A percentile compares a stretch with the other conserved stretches of the same genome.
Evolutionary conservation across 2,329 filamentous ascomycete species (phyloP).

Genomic region (Pezicula carpinea): DNA sequence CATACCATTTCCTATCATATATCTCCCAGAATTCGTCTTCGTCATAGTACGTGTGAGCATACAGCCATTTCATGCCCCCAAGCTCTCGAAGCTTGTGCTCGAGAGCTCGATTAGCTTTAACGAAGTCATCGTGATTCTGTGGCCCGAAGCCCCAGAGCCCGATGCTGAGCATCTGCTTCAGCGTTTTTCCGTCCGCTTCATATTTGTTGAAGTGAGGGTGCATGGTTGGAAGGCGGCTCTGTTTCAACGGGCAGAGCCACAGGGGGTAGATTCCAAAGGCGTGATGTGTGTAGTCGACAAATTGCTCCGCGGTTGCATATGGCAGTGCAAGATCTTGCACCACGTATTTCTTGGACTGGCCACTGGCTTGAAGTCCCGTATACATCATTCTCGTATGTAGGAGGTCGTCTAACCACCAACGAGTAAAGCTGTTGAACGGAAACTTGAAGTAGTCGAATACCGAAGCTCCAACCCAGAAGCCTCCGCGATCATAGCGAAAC

Average conservation of each 20-base stretch:
- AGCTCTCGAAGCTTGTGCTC: constrained; percentile 64
- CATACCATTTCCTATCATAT: constrained; percentile 55
- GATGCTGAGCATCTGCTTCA: constrained; percentile 47
- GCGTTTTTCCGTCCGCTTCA: neutral
- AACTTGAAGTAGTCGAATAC: constrained; percentile 52
- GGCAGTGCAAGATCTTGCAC: constrained; percentile 58
- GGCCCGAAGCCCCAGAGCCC: constrained; percentile 74
- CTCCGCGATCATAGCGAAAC: constrained; percentile 57
- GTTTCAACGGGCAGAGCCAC: constrained; percentile 48
- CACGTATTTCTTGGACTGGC: constrained; percentile 46
- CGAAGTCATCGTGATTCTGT: constrained; percentile 45
- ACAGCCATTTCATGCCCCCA: constrained; percentile 77
- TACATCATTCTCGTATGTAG: constrained; percentile 56
- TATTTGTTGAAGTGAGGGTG: constrained; percentile 18
- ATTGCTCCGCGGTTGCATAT: constrained; percentile 39
- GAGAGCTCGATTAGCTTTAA: constrained; percentile 62
- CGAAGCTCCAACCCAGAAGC: constrained; percentile 59
- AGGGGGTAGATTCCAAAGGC: constrained; percentile 27
- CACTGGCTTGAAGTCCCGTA: constrained; percentile 51
- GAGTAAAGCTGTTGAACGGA: constrained; percentile 52
- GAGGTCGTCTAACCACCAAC: constrained; percentile 52
- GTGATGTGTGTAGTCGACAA: constrained; percentile 42
- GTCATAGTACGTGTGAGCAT: constrained; percentile 76
- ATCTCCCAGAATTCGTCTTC: constrained; percentile 62
- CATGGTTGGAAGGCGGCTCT: constrained; percentile 10